Base-by-base conservation (phyloP, 306 rosid species). In the Citrullus amarus region DNA sequence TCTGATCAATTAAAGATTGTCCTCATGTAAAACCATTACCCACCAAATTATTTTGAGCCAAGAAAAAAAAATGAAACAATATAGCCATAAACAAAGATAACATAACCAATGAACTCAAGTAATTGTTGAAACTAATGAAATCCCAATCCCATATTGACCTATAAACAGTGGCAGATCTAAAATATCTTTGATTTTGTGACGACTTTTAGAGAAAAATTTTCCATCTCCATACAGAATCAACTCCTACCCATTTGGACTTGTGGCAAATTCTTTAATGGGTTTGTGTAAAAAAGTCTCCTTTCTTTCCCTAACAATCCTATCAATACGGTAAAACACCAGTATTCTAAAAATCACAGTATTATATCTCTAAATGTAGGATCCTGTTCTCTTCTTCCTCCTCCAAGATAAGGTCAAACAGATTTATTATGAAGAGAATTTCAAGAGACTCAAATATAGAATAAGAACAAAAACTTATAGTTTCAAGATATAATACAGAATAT, bases 211-310 rank as follows among this genome's bases (percentile, higher is more conserved):
- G 2, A 16, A 53, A 25, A 8, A 0, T 15, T 30, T 66, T 43
- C 9, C 36, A 17, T 11, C 36, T 62, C 17, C 10, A 17, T 30
- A 46, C 38, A 20, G 16, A 76, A 82, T 89, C 67, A 84, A 84
- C 81, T 78, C 41, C 68, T n/a, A 76, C 63, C 54, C 68, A 74
- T 75, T 88, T 80, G 88, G 62, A 73, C n/a, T 32, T 30, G 9
- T 30, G 62, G 48, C 43, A 53, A 50, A 18, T 74, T 17, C n/a
- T 69, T 43, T 69, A 4, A 20, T 69, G 75, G 75, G 75, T 25
- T 22, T 20, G 55, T 5, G 36, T 22, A 4, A 43, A 43, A 43
- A 43, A 9, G 2, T 12, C 15, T 22, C 56, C 55, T 69, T 39
- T 67, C 51, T 67, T 5, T 43, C 73, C 14, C 50, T 34, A 16